Percentiles rank a stretch among this genome's conserved stretches.
These are phyloP conservation scores for Taxawa tesnikishii DNA, from an alignment of 2,329 filamentous ascomycete species.

Conservation along the genomic window DNA sequence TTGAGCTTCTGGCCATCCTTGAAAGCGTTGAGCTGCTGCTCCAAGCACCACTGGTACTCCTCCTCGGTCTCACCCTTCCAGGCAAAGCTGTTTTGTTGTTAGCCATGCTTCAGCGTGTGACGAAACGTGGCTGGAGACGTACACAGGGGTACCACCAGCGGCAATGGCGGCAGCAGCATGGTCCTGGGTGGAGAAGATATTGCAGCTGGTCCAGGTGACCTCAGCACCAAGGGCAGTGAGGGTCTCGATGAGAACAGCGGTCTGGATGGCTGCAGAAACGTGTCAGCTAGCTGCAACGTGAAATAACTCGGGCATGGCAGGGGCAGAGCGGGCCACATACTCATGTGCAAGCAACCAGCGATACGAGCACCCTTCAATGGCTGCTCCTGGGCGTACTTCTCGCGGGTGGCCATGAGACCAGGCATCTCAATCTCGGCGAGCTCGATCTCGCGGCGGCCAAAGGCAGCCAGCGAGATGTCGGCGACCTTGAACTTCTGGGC, in stretches of 20 bases:
- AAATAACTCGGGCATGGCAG: not conserved
- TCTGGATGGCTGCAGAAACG: slow-evolving; percentile 66
- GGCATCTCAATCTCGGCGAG: slow-evolving; percentile 89
- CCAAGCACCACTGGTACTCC: slow-evolving; percentile 99
- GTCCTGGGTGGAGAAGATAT: slow-evolving; percentile 99
- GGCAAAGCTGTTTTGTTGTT: slow-evolving; percentile 39
- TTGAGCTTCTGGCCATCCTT: slow-evolving; percentile 94
- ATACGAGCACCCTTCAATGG: slow-evolving; percentile 90
- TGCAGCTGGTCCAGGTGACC: slow-evolving; percentile 98
- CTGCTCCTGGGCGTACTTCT: slow-evolving; percentile 86
- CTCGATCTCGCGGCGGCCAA: slow-evolving; percentile 98
- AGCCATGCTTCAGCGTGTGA: slow-evolving; percentile 27
- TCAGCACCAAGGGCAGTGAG: slow-evolving; percentile 88
- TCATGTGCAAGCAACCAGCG: slow-evolving; percentile 98
- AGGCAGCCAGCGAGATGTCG: slow-evolving; percentile 91
- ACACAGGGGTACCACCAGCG: slow-evolving; percentile 79
- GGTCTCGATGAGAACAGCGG: slow-evolving; percentile 97
- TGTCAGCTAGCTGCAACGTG: slow-evolving; percentile 8
- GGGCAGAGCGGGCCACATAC: slow-evolving; percentile 29
- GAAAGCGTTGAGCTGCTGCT: slow-evolving; percentile 96
- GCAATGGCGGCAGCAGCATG: slow-evolving; percentile 97
- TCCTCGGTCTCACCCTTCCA: slow-evolving; percentile 95
- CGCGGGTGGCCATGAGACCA: slow-evolving; percentile 88
- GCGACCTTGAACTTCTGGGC: slow-evolving; percentile 96
- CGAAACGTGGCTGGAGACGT: slow-evolving; percentile 22